A percentile compares a stretch with the other conserved stretches of the same genome.
Conservation (phyloP, 768 basidiomycete genomes). For the Obba rivulosa region DNA sequence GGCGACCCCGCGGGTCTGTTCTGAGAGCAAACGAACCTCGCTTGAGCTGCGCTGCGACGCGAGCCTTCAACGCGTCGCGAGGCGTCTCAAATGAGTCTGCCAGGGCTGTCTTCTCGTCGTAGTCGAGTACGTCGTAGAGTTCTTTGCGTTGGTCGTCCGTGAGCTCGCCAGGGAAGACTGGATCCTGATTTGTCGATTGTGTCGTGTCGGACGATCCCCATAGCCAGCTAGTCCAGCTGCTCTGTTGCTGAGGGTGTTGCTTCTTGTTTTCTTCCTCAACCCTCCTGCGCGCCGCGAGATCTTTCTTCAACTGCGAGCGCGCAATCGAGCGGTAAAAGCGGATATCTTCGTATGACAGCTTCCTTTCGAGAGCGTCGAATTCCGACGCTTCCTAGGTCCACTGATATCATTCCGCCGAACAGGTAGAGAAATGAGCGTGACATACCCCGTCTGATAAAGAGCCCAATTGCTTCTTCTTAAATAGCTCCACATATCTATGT, state of each 20-base stretch:
- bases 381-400: slow-evolving; percentile 40
- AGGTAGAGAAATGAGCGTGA: slow-evolving; percentile 7
- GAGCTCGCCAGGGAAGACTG: slow-evolving; percentile 61
- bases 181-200: slow-evolving; percentile 40
- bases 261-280: slow-evolving; percentile 64
- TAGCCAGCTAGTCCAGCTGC: slow-evolving; percentile 71
- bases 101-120: slow-evolving; percentile 80
- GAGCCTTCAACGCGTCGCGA: slow-evolving; percentile 73
- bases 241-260: slow-evolving; percentile 38
- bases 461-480: slow-evolving; percentile 65
- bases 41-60: slow-evolving; percentile 71
- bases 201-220: slow-evolving; percentile 58
- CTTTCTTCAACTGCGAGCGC: slow-evolving; percentile 81
- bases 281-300: slow-evolving; percentile 62
- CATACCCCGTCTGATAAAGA: slow-evolving; percentile 51
- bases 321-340: slow-evolving; percentile 97
- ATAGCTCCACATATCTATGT: slow-evolving; percentile 77
- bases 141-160: slow-evolving; percentile 88
- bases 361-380: slow-evolving; percentile 68
- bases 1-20: slow-evolving; percentile 58
- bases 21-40: slow-evolving; percentile 86
- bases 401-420: neutral
- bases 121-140: slow-evolving; percentile 87
- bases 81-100: slow-evolving; percentile 65
- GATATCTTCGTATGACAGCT: slow-evolving; percentile 90